These are phyloP conservation scores for Aureobasidium sp. DNA, from an alignment of 2,329 filamentous ascomycete genomes.

Conservation along the genomic window DNA sequence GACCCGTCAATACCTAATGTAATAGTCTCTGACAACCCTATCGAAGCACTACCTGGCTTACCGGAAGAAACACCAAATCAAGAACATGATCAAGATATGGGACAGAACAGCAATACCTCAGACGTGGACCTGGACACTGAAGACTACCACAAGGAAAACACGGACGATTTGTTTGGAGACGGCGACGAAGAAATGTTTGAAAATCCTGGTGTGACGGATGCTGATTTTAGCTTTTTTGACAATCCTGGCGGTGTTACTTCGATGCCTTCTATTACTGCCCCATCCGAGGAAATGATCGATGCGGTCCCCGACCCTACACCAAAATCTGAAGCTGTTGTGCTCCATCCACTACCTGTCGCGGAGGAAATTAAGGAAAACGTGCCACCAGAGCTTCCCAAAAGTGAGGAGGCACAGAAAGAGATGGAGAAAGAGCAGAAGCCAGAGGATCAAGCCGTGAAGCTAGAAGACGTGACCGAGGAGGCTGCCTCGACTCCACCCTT, in stretches of 20 bases:
- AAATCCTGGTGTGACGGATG: conserved; percentile 71
- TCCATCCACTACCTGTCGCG: not conserved
- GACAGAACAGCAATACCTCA: conserved; percentile 34
- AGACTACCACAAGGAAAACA: conserved; percentile 32
- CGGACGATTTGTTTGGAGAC: conserved; percentile 59
- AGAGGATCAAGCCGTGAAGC: not conserved
- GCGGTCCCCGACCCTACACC: not conserved
- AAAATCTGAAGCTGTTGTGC: not conserved
- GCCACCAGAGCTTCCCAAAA: not conserved
- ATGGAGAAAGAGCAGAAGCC: too few relatives aligned
- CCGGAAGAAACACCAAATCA: not conserved
- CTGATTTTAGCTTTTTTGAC: conserved; percentile 79
- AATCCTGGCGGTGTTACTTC: conserved; percentile 42
- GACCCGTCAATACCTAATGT: conserved; percentile 26
- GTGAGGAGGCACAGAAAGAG: not conserved
- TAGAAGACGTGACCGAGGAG: not conserved
- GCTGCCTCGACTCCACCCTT: conserved; percentile 29
- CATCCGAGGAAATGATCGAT: not conserved
- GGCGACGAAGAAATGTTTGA: conserved; percentile 64
- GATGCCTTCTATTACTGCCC: not conserved
- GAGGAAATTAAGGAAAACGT: not conserved
- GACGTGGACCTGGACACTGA: conserved; percentile 46
- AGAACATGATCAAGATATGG: not conserved
- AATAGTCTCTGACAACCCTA: conserved; percentile 24
- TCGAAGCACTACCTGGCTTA: not conserved